Conservation (phyloP, 1,284 basidiomycete genomes). For the Austropuccinia psidii region DNA sequence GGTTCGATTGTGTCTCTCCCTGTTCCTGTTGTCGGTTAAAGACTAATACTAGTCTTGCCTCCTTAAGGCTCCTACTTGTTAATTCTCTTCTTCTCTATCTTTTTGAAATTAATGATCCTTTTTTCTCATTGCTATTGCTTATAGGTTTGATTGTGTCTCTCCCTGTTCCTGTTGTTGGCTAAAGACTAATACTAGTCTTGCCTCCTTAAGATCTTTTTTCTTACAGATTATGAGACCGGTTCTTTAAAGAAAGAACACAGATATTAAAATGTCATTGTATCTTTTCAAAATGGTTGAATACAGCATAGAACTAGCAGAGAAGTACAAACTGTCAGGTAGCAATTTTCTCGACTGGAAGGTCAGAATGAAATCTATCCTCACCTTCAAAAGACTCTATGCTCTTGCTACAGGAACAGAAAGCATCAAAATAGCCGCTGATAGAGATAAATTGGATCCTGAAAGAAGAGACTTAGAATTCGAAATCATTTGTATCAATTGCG, state of each 20-base stretch:
- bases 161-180: no score
- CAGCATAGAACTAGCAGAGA: neutral
- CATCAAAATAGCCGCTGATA: neutral
- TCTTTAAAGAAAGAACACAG: neutral
- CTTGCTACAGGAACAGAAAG: neutral
- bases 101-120: no score
- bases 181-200: no score
- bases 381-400: neutral
- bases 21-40: no score
- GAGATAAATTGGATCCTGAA: neutral
- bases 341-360: conserved; percentile 1
- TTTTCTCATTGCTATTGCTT: no score
- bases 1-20: no score
- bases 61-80: no score
- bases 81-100: no score
- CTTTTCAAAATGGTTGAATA: neutral
- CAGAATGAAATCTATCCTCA: neutral
- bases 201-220: no score
- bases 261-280: neutral
- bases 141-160: no score
- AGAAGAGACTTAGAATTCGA: neutral
- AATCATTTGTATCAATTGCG: neutral
- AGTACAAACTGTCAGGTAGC: neutral
- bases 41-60: no score
- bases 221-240: conserved; percentile 8